These are phyloP conservation scores for Fusarium sp. DNA, from an alignment of 2,329 filamentous ascomycete species.

Conservation along the genomic window DNA sequence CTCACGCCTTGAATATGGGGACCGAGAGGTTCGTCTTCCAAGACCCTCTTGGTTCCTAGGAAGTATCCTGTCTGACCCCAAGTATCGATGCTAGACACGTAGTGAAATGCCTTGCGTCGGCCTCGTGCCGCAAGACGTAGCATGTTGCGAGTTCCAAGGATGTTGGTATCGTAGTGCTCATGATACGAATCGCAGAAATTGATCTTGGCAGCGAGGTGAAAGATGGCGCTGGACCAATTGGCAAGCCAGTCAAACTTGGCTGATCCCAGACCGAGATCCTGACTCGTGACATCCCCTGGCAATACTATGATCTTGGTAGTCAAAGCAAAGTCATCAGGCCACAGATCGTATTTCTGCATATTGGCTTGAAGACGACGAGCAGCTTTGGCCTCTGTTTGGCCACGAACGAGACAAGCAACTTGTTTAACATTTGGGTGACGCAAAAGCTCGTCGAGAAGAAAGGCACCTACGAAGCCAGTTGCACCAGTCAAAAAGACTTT, in stretches of 20 bases:
- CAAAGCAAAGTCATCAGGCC: background rate
- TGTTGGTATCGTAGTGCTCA: conserved; percentile 1
- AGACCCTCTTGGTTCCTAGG: background rate
- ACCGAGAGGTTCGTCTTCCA: background rate
- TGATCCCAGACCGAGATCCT: background rate
- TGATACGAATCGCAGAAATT: conserved; percentile 2
- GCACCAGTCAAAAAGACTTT: background rate
- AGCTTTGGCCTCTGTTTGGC: background rate
- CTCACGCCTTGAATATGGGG: background rate
- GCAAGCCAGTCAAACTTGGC: background rate
- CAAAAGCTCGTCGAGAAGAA: background rate
- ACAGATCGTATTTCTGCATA: background rate
- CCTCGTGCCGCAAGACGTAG: background rate
- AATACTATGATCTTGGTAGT: background rate
- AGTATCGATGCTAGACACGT: conserved; percentile 2
- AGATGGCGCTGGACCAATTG: background rate
- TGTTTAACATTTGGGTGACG: background rate
- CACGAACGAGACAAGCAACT: background rate
- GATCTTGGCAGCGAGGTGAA: conserved; percentile 1
- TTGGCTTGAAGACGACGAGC: background rate
- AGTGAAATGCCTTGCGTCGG: background rate
- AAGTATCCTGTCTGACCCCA: conserved; percentile 4
- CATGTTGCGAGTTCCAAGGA: background rate
- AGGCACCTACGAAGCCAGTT: background rate
- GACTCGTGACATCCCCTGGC: background rate